These are phyloP conservation scores for Sclerotinia nivalis DNA, from an alignment of 2,329 filamentous ascomycete species.

Conservation along the genomic window DNA sequence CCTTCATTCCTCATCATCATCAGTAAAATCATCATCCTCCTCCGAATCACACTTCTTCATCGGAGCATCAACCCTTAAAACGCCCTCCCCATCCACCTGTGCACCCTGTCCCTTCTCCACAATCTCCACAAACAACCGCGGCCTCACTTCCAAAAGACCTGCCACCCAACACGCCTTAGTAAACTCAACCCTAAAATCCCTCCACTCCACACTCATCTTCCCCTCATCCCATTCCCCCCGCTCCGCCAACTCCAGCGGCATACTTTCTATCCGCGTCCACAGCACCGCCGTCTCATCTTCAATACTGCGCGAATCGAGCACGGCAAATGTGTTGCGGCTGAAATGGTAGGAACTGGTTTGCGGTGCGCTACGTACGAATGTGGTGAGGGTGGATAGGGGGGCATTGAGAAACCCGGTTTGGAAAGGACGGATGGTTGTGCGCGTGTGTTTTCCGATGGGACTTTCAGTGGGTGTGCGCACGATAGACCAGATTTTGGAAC, in stretches of 20 bases:
- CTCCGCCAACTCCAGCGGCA: background rate
- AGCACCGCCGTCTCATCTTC: background rate
- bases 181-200: slow-evolving; percentile 1
- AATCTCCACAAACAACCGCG: background rate
- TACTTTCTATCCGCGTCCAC: background rate
- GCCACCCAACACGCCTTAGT: background rate
- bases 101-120: slow-evolving; percentile 2
- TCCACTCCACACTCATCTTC: background rate
- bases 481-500: slow-evolving; percentile 2
- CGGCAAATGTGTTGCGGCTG: background rate
- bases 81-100: background rate
- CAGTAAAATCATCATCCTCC: background rate
- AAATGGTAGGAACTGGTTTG: background rate
- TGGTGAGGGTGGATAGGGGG: background rate
- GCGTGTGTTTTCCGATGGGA: background rate
- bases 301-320: background rate
- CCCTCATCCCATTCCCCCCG: background rate
- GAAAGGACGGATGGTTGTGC: background rate
- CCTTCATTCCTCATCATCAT: background rate
- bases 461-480: background rate
- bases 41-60: background rate
- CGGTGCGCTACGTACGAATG: background rate
- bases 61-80: background rate
- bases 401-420: background rate
- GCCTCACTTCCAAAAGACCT: background rate